These are phyloP conservation scores for Agarophyton chilense DNA, from an alignment of 23 red algal species.

Conservation along the genomic window DNA sequence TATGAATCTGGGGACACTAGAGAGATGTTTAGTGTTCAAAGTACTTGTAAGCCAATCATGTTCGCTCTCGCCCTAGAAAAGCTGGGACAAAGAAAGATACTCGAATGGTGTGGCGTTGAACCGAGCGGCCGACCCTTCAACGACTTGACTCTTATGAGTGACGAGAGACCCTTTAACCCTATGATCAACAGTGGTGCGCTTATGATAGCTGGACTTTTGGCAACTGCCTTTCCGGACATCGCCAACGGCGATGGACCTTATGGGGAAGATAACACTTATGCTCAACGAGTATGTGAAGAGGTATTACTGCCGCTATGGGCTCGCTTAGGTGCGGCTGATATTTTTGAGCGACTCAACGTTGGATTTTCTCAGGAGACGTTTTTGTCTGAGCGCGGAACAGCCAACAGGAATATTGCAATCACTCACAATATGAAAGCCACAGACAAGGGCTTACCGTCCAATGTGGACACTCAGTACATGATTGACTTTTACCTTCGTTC, in stretches of 20 bases:
- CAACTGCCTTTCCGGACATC: conserved; percentile 35
- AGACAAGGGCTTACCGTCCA: conserved; percentile 27
- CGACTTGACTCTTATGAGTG: conserved; percentile 44
- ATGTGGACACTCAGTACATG: conserved; percentile 20
- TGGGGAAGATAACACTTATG: conserved; percentile 27
- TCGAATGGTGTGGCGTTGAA: conserved; percentile 56
- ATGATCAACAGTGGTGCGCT: conserved; percentile 69
- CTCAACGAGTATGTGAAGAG: conserved; percentile 20
- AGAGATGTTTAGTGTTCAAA: conserved; percentile 44
- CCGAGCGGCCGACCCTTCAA: conserved; percentile 60
- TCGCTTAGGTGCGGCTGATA: conserved; percentile 14
- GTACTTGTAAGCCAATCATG: conserved; percentile 55
- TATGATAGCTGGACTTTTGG: conserved; percentile 52
- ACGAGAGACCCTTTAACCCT: conserved; percentile 50
- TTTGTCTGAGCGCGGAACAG: conserved; percentile 46
- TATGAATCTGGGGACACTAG: conserved; percentile 33
- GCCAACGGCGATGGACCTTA: conserved; percentile 11
- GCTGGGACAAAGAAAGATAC: conserved; percentile 4
- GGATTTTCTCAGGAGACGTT: conserved; percentile 50
- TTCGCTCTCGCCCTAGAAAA: conserved; percentile 52
- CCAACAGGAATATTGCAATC: conserved; percentile 47
- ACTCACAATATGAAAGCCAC: conserved; percentile 34
- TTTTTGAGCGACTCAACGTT: conserved; percentile 19
- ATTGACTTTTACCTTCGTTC: conserved; percentile 58
- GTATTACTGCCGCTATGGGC: conserved; percentile 41